Percentiles rank a stretch among this genome's conserved stretches.
Evolutionary conservation across 2,329 filamentous ascomycete genomes (phyloP).

Genomic region (Diaporthe sp.): DNA sequence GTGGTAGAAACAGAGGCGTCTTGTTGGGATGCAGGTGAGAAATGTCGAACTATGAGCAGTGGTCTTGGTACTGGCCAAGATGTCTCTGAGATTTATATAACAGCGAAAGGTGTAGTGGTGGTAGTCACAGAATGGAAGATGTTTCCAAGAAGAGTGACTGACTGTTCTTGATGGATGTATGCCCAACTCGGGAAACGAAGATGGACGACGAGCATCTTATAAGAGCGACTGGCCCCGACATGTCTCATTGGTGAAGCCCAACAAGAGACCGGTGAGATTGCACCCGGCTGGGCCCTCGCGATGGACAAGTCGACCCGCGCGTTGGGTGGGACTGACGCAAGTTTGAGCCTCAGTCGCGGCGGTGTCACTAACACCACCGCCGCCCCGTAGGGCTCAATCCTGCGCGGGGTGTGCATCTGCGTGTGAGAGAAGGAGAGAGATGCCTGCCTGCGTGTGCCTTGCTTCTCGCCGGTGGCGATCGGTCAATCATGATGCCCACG

Average conservation of each 20-base stretch:
- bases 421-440: background rate
- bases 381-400: conserved; percentile 34
- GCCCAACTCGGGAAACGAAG: background rate
- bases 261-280: background rate
- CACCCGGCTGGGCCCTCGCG: background rate
- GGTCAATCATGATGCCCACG: conserved; percentile 1
- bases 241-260: background rate
- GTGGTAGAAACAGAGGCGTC: background rate
- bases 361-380: conserved; percentile 33
- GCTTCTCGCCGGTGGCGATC: background rate
- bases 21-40: background rate
- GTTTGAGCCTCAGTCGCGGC: conserved; percentile 35
- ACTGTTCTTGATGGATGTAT: background rate
- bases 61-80: background rate
- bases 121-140: background rate
- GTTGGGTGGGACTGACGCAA: background rate
- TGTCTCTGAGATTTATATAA: background rate
- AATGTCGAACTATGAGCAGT: background rate
- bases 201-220: background rate
- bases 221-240: background rate
- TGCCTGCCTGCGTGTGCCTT: background rate
- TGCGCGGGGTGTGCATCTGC: conserved; percentile 14
- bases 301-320: background rate
- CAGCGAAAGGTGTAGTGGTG: background rate
- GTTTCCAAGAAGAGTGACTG: background rate